These are phyloP conservation scores for Cyclotella choctawhatcheeana DNA, from an alignment of 108 stramenopile genomes.

Conservation along the genomic window DNA sequence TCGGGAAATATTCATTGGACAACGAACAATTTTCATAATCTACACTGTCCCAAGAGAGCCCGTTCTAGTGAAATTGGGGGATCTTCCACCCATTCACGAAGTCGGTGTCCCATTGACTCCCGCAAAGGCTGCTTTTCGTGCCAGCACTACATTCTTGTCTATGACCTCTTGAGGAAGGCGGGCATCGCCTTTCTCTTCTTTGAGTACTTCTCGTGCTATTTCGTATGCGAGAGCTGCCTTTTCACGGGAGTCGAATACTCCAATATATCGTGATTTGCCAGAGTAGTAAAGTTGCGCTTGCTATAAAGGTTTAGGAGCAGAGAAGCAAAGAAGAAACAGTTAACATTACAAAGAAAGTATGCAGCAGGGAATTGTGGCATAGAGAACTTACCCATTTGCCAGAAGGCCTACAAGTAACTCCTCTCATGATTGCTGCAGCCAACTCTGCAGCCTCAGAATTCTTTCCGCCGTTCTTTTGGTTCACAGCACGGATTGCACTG, in stretches of 20 bases:
- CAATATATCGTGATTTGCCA: conserved; percentile 74
- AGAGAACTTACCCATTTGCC: conserved; percentile 54
- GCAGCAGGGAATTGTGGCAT: no score
- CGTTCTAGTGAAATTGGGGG: neutral
- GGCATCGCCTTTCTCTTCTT: conserved; percentile 34
- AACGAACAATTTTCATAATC: neutral
- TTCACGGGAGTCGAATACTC: conserved; percentile 68
- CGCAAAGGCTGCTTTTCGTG: conserved; percentile 86
- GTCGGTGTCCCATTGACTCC: conserved; percentile 65
- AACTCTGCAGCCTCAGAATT: conserved; percentile 77
- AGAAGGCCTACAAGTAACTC: conserved; percentile 66
- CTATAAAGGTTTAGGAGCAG: conserved; percentile 4
- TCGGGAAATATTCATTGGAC: neutral
- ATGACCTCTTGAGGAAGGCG: conserved; percentile 59
- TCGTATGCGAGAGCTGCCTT: conserved; percentile 72
- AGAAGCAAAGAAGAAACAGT: conserved; percentile 1
- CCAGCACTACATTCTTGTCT: conserved; percentile 72
- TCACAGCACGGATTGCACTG: conserved; percentile 41
- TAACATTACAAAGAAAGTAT: neutral
- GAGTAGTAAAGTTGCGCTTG: conserved; percentile 81
- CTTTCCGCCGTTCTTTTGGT: conserved; percentile 23
- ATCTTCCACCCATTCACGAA: neutral
- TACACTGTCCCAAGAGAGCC: neutral
- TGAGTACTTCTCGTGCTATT: conserved; percentile 66
- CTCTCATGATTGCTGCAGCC: conserved; percentile 66